Evolutionary conservation across 805 yeast genomes (phyloP).

Genomic region (Yarrowia alimentaria): DNA sequence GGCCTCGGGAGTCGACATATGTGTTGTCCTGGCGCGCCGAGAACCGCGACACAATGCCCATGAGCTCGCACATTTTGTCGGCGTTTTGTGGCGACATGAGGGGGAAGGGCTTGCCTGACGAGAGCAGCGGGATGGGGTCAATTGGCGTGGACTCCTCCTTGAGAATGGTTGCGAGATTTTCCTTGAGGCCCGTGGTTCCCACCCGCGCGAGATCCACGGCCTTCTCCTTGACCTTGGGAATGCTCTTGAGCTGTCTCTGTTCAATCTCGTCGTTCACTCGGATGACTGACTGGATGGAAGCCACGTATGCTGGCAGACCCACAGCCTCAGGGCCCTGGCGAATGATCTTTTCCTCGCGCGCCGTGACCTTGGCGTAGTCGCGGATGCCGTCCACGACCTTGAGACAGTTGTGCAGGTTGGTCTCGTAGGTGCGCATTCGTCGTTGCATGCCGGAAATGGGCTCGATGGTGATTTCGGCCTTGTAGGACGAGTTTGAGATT

Average conservation of each 20-base stretch:
- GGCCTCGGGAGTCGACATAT: slow-evolving; percentile 33
- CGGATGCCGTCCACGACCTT: slow-evolving; percentile 36
- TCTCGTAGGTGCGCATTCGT: slow-evolving; percentile 52
- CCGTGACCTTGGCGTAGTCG: slow-evolving; percentile 47
- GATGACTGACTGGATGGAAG: slow-evolving; percentile 34
- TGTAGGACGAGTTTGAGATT: slow-evolving; percentile 53
- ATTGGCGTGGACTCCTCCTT: slow-evolving; percentile 45
- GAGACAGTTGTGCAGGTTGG: slow-evolving; percentile 42
- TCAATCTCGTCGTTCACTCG: slow-evolving; percentile 34
- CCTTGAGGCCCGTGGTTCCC: slow-evolving; percentile 55
- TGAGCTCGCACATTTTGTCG: slow-evolving; percentile 43
- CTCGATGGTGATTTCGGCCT: slow-evolving; percentile 61
- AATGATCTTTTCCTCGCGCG: slow-evolving; percentile 43
- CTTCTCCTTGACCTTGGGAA: slow-evolving; percentile 65
- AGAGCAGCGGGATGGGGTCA: slow-evolving; percentile 47
- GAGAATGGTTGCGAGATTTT: slow-evolving; percentile 49
- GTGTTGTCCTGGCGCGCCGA: slow-evolving; percentile 32
- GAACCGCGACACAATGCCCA: slow-evolving; percentile 44
- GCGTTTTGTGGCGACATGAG: slow-evolving; percentile 33
- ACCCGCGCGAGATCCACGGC: slow-evolving; percentile 54
- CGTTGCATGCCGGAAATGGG: slow-evolving; percentile 70
- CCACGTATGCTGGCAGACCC: slow-evolving; percentile 34
- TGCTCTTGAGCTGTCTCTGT: slow-evolving; percentile 39
- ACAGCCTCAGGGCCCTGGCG: slow-evolving; percentile 33
- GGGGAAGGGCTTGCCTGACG: slow-evolving; percentile 43